Percentiles rank a stretch among this genome's conserved stretches.
Evolutionary conservation across 2,329 filamentous ascomycete species (phyloP).

Genomic region (Apiospora rasikravindrae): DNA sequence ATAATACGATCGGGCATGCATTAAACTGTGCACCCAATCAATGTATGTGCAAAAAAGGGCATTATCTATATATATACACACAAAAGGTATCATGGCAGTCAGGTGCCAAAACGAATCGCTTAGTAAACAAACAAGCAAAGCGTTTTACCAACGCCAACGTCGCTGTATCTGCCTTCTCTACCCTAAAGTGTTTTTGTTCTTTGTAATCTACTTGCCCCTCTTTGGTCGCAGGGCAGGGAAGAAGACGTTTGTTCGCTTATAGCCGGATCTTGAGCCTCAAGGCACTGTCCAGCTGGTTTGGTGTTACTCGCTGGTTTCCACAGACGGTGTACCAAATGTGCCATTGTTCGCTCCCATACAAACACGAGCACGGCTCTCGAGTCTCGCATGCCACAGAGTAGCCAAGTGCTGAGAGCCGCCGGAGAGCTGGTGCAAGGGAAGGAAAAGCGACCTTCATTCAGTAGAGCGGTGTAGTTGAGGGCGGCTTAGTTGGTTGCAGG

Average conservation of each 20-base stretch:
- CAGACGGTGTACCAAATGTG: too few relatives aligned
- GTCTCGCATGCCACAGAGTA: too few relatives aligned
- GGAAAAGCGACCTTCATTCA: too few relatives aligned
- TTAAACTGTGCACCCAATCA: neutral
- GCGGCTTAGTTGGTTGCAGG: too few relatives aligned
- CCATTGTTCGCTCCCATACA: too few relatives aligned
- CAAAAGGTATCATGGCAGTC: neutral
- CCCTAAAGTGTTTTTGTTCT: neutral
- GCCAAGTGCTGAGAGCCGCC: too few relatives aligned
- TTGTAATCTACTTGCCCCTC: neutral
- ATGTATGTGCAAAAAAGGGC: neutral
- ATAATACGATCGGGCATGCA: neutral
- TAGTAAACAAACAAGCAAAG: neutral
- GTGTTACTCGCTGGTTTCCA: neutral
- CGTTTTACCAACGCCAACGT: neutral
- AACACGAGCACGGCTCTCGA: too few relatives aligned
- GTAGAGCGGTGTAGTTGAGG: too few relatives aligned
- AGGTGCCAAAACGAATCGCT: neutral
- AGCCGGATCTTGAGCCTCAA: neutral
- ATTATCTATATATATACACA: neutral
- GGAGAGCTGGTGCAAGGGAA: too few relatives aligned
- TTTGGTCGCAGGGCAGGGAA: neutral
- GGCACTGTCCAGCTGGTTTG: neutral
- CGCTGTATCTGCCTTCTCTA: neutral
- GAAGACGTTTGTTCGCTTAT: neutral